phyloP scores from a whole-genome alignment of 805 yeast species.

The Candida nonsorbophila region DNA sequence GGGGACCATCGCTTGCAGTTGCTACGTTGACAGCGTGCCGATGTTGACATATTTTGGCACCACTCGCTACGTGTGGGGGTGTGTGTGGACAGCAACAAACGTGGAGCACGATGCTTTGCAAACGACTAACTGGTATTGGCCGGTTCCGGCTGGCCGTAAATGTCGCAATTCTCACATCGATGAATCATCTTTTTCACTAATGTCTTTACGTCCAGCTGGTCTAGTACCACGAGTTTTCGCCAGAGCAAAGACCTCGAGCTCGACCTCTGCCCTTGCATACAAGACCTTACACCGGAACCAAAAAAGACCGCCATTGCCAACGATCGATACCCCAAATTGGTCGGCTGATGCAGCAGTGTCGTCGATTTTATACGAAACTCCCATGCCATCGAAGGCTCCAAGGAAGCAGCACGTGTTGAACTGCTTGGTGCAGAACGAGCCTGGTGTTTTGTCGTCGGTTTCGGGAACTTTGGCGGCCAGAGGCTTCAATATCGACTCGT shows the following conservation, averaged over 20 bases:
- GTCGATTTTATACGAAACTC: constrained; percentile 88
- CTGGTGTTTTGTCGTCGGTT: constrained; percentile 91
- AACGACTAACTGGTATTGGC: neutral
- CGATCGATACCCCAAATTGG: constrained; percentile 90
- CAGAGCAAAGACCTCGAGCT: constrained; percentile 38
- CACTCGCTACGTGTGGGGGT: neutral
- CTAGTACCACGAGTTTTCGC: constrained; percentile 2
- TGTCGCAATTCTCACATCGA: neutral
- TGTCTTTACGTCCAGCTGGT: too few relatives aligned
- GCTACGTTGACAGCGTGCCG: too few relatives aligned
- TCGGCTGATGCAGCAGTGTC: constrained; percentile 96
- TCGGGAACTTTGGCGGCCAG: constrained; percentile 96
- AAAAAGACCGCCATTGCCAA: constrained; percentile 86
- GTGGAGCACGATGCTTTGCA: neutral
- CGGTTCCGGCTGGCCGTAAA: neutral
- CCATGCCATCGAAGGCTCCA: constrained; percentile 59
- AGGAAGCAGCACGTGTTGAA: constrained; percentile 84
- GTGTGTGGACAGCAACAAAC: neutral
- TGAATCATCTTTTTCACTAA: too few relatives aligned
- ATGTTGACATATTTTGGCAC: too few relatives aligned
- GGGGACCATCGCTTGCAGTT: too few relatives aligned
- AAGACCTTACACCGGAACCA: constrained; percentile 85
- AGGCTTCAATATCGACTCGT: constrained; percentile 96
- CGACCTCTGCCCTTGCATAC: constrained; percentile 92
- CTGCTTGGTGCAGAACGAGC: constrained; percentile 97